Percentiles rank a stretch among this genome's conserved stretches.
Evolutionary conservation across 768 basidiomycete genomes (phyloP).

Genomic region (Calocera viscosa): DNA sequence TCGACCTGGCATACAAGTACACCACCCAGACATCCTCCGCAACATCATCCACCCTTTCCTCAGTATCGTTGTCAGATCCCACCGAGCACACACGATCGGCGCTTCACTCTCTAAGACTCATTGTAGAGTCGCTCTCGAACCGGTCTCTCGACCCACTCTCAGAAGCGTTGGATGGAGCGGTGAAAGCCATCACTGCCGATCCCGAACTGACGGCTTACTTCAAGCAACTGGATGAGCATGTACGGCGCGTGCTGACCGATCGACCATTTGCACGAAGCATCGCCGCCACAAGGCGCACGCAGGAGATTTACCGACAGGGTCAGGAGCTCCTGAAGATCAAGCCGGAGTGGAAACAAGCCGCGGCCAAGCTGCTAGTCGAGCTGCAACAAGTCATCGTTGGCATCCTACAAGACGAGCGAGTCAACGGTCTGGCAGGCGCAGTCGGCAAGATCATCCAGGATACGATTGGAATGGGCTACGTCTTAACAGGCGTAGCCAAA

Average conservation of each 20-base stretch:
- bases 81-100: neutral
- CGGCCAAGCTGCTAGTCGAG: neutral
- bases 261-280: neutral
- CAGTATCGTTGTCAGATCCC: neutral
- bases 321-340: neutral
- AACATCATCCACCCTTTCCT: neutral
- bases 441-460: neutral
- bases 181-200: neutral
- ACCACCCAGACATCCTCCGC: conserved; percentile 2
- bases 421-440: neutral
- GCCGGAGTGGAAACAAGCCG: neutral
- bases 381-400: neutral
- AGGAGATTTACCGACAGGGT: neutral
- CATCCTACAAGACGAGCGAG: neutral
- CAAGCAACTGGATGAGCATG: neutral
- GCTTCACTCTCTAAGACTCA: neutral
- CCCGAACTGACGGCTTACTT: neutral
- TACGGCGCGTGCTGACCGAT: neutral
- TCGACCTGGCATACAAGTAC: conserved; percentile 6
- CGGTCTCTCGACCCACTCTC: neutral
- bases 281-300: neutral
- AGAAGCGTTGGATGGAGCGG: neutral
- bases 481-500: neutral
- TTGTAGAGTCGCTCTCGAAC: neutral
- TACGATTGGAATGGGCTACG: conserved; percentile 3